Conservation (phyloP, 768 basidiomycete genomes). For the Termitomyces eurrhizus region DNA sequence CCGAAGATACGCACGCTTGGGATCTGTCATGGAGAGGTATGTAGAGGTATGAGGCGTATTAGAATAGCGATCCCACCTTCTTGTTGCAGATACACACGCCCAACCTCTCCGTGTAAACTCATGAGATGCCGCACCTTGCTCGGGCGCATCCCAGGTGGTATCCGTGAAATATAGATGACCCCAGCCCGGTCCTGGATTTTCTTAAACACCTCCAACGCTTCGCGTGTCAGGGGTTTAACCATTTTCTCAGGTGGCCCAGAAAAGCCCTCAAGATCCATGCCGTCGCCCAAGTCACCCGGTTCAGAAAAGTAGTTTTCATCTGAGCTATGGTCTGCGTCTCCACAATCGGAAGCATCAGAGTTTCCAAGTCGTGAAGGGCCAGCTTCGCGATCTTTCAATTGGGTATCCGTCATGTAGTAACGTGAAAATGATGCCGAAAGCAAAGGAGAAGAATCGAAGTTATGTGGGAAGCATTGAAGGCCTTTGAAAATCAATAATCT, state of each 20-base stretch:
- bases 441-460: no score
- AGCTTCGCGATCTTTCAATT: slow-evolving; percentile 10
- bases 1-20: slow-evolving; percentile 71
- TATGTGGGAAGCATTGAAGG: no score
- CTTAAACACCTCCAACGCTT: slow-evolving; percentile 73
- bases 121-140: slow-evolving; percentile 93
- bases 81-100: slow-evolving; percentile 88
- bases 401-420: background rate
- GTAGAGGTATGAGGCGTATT: no score
- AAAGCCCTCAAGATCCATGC: slow-evolving; percentile 59
- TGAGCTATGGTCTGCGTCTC: slow-evolving; percentile 20
- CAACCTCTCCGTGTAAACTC: slow-evolving; percentile 85
- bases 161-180: slow-evolving; percentile 90
- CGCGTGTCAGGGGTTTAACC: slow-evolving; percentile 70
- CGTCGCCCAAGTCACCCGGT: slow-evolving; percentile 30
- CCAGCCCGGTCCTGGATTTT: slow-evolving; percentile 68
- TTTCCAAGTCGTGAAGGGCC: slow-evolving; percentile 12
- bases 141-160: slow-evolving; percentile 89
- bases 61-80: slow-evolving; percentile 58
- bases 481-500: background rate
- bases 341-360: slow-evolving; percentile 15
- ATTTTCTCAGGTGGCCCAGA: slow-evolving; percentile 52
- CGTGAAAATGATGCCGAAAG: background rate
- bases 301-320: slow-evolving; percentile 22
- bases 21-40: slow-evolving; percentile 40